Base-by-base conservation (phyloP, 306 rosid genomes). In the Trifolium fragiferum region DNA sequence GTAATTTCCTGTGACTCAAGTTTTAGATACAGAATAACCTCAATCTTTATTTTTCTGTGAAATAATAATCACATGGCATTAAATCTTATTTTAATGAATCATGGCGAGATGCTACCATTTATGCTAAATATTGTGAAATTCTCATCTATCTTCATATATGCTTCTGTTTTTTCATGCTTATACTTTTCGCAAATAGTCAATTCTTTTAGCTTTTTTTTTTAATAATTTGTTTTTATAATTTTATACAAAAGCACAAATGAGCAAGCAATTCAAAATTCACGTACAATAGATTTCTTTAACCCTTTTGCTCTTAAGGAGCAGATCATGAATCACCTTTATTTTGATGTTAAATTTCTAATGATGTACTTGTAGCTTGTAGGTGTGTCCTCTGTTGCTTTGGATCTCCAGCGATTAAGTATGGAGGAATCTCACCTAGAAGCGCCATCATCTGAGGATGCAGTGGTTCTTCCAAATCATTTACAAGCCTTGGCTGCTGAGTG, bases 381-480 rank as follows among this genome's bases (percentile, higher is more conserved):
- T 70, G 85, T 81, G 43, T 83, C 87, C 41, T 81, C 82, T 47
- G 80, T 83, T 53, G 85, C 83, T 55, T 68, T 72, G 60, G 83
- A 72, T 64, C 61, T 88, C 65, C 84, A 85, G 70, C 77, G 11
- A 27, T 73, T 86, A 66, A 82, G 82, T 68, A 37, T 86, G 51
- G 62, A 59, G 63, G 84, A 85, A 33, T 75, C 79, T 46, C 66
- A 78, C 51, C 18, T 0, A 16, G 72, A 82, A 62, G 65, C 14
- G 44, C 76, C 74, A 61, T 58, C 60, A 25, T 25, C 59, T 2
- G 82, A 58, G 40, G 83, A 83, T 80, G n/a, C 58, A 5, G 80
- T 90, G 71, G 85, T 90, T 76, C 84, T 90, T 80, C 93, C 96
- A 59, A 65, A 41, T 76, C 86, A 88, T 80, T 70, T 90, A 78